Percentiles rank a stretch among this genome's conserved stretches.
Conservation (phyloP, 306 rosid genomes). For the Chamaecrista fasciculata region DNA sequence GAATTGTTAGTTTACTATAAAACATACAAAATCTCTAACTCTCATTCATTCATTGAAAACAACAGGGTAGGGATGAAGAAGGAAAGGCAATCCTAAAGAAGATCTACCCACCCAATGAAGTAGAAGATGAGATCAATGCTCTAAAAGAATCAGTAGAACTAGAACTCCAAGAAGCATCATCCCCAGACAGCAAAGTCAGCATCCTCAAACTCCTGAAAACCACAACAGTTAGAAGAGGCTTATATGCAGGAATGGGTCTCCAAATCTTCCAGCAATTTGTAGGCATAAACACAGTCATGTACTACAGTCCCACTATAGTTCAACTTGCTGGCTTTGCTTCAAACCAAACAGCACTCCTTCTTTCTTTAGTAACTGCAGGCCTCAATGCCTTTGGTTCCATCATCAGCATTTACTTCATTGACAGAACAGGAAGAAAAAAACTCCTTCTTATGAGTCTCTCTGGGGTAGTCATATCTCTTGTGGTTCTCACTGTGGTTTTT, state of each 20-base stretch:
- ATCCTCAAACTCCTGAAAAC: slow-evolving; percentile 39
- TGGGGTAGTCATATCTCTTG: slow-evolving; percentile 54
- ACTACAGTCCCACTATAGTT: slow-evolving; percentile 62
- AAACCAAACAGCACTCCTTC: slow-evolving; percentile 49
- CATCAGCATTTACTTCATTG: slow-evolving; percentile 58
- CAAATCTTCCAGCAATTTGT: slow-evolving; percentile 71
- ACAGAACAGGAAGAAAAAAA: slow-evolving; percentile 57
- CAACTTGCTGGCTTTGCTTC: slow-evolving; percentile 64
- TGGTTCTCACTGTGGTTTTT: slow-evolving; percentile 50
- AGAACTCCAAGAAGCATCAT: slow-evolving; percentile 32
- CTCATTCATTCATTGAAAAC: no score
- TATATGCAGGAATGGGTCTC: slow-evolving; percentile 60
- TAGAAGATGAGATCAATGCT: slow-evolving; percentile 45
- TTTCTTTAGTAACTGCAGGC: slow-evolving; percentile 55
- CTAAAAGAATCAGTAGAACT: slow-evolving; percentile 52
- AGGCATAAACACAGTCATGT: slow-evolving; percentile 62
- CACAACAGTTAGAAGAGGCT: slow-evolving; percentile 51
- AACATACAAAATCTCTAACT: no score
- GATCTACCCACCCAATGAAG: slow-evolving; percentile 52
- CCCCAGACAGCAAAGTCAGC: slow-evolving; percentile 40
- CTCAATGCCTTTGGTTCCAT: slow-evolving; percentile 55
- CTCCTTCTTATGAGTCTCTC: slow-evolving; percentile 43
- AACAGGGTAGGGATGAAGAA: slow-evolving; percentile 55
- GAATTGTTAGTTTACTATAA: no score
- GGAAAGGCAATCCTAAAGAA: slow-evolving; percentile 38